Conservation (phyloP, 306 rosid genomes). For the Vicia villosa region DNA sequence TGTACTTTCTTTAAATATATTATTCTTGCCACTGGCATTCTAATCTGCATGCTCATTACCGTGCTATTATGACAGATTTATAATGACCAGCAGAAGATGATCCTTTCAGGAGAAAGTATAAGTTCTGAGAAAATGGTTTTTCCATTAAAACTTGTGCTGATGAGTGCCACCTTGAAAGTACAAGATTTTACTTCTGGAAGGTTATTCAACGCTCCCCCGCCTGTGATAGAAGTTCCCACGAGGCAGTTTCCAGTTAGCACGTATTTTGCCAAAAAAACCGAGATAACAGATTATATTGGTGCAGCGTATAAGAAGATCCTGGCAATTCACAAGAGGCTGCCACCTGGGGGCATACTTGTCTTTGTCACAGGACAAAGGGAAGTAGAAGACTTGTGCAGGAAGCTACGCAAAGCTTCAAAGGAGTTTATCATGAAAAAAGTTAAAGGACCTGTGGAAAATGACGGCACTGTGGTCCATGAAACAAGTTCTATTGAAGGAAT, state of each 20-base stretch:
- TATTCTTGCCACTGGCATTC: conserved; percentile 12
- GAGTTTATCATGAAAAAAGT: conserved; percentile 50
- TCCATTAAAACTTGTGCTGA: conserved; percentile 89
- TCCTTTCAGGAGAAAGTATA: conserved; percentile 56
- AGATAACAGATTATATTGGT: conserved; percentile 66
- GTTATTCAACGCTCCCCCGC: conserved; percentile 67
- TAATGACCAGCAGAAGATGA: conserved; percentile 49
- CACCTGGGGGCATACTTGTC: conserved; percentile 86
- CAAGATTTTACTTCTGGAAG: conserved; percentile 76
- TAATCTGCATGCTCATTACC: conserved; percentile 14
- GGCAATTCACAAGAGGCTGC: conserved; percentile 90
- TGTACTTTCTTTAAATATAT: conserved; percentile 17
- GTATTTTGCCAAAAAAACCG: conserved; percentile 84
- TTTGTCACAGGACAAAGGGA: conserved; percentile 89
- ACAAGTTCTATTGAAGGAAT: conserved; percentile 46
- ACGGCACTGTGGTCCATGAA: conserved; percentile 40
- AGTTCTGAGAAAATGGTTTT: conserved; percentile 57
- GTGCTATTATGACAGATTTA: conserved; percentile 51
- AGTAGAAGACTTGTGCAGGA: conserved; percentile 80
- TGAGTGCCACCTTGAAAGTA: conserved; percentile 94
- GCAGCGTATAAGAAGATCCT: conserved; percentile 85
- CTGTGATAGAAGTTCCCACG: conserved; percentile 76
- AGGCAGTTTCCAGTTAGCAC: conserved; percentile 81
- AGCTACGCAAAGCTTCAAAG: conserved; percentile 72
- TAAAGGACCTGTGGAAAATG: conserved; percentile 40